Base-by-base conservation (phyloP, 805 yeast species). In the Yamadazyma laniorum region DNA sequence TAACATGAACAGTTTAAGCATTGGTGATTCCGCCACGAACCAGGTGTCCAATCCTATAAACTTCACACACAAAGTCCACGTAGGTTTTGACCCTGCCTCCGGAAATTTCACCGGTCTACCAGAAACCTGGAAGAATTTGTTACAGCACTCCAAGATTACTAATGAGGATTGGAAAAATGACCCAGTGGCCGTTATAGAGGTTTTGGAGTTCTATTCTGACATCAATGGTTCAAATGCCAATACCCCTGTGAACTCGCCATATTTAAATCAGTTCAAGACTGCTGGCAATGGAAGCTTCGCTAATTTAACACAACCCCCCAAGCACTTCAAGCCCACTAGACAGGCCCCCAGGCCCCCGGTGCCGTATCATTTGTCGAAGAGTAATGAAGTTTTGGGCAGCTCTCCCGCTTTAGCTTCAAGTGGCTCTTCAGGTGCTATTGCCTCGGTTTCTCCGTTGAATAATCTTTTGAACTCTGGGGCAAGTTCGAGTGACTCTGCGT, bases 41-140 rank as follows among this genome's bases (percentile, higher is more conserved):
- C 42, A 63, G 72, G 96, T 93, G 8, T 89, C 97, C 3, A 82
- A 81, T 27, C 99, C 99, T 6, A 86, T 91, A 13, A 90, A 91
- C 59, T 91, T 91, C 60, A 88, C 95, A 8, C 99, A 95, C 58
- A 85, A 82, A 54, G 96, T 90, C 13, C 93, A 85, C 58, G 91
- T 85, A 18, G 90, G 90, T 1, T 85, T 82, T 52, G 95, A 85
- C 57, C 91, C 93, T 3, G 81, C 85, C 19, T 75, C 73, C 49
- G 82, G 82, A 14, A 72, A 70, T 38, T 73, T 75, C 48, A 72
- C 77, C 14, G 79, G 77, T 6, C 65, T 75, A 38, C 81, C 82
- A 1, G 79, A 77, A 17, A 72, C 77, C 30, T 77, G 82, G 82
- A 67, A 74, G 43, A 70, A 65, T 27, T 58, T 77, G 49, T 65